A percentile compares a stretch with the other conserved stretches of the same genome.
Conservation (phyloP, 192 early-diverging fungal genomes). For the Fimicolochytrium jonesii region DNA sequence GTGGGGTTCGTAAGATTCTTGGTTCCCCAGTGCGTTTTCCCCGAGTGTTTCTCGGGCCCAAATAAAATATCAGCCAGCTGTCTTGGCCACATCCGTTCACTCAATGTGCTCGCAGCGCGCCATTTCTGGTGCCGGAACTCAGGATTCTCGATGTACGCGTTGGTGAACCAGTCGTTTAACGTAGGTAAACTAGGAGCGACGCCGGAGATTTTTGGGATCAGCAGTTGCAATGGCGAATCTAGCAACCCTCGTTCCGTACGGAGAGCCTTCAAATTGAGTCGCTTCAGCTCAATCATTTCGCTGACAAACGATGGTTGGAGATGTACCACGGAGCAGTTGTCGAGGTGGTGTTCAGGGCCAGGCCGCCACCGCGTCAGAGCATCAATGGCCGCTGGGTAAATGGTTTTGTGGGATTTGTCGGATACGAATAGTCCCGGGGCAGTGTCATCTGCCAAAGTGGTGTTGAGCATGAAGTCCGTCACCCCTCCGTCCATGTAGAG, state of each 20-base stretch:
- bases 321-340: slow-evolving; percentile 22
- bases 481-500: slow-evolving; percentile 32
- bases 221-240: no score
- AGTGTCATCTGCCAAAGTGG: slow-evolving; percentile 5
- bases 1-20: no score
- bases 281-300: slow-evolving; percentile 18
- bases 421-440: slow-evolving; percentile 15
- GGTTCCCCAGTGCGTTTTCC: no score
- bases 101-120: slow-evolving; percentile 9
- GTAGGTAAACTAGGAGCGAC: no score
- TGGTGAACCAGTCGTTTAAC: slow-evolving; percentile 37
- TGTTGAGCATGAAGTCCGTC: slow-evolving; percentile 32
- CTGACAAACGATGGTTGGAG: slow-evolving; percentile 16
- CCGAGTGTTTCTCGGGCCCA: neutral
- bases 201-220: no score
- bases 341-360: slow-evolving; percentile 2
- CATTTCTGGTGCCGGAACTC: slow-evolving; percentile 17
- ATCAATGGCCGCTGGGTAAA: slow-evolving; percentile 28
- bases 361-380: slow-evolving; percentile 25
- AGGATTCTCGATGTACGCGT: slow-evolving; percentile 31
- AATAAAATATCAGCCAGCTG: neutral
- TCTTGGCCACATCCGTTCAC: neutral
- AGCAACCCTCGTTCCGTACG: no score
- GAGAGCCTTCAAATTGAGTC: no score
- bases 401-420: neutral